Percentiles rank a stretch among this genome's conserved stretches.
Evolutionary conservation across 768 basidiomycete genomes (phyloP).

Genomic region (Thelephora aurantiotincta): DNA sequence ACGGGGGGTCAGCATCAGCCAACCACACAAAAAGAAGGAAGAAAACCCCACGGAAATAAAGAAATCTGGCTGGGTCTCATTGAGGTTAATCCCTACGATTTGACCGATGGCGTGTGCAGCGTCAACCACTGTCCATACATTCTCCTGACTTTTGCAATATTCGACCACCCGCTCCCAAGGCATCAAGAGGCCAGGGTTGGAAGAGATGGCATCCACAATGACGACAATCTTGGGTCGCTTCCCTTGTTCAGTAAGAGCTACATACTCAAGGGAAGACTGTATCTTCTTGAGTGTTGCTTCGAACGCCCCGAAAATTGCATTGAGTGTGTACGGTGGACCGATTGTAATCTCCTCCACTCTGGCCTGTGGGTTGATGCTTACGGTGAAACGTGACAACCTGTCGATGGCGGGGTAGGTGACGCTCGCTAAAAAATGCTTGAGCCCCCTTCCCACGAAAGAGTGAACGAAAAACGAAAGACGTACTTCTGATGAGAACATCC

Average conservation of each 20-base stretch:
- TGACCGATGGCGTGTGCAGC: constrained; percentile 73
- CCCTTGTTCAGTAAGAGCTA: constrained; percentile 6
- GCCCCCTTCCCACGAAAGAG: not conserved
- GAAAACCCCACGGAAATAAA: constrained; percentile 48
- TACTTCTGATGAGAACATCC: constrained; percentile 54
- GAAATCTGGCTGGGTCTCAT: constrained; percentile 49
- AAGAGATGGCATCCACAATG: constrained; percentile 53
- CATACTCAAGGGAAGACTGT: constrained; percentile 8
- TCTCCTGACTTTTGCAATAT: constrained; percentile 42
- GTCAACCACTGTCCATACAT: constrained; percentile 57
- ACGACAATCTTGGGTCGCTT: constrained; percentile 39
- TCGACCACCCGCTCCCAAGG: constrained; percentile 63
- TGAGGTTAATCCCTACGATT: constrained; percentile 45
- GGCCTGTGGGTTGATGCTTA: constrained; percentile 42
- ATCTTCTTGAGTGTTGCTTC: constrained; percentile 21
- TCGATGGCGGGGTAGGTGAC: constrained; percentile 45
- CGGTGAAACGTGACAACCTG: constrained; percentile 35
- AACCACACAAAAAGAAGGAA: not conserved
- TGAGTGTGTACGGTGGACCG: constrained; percentile 41
- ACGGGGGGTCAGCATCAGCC: not conserved
- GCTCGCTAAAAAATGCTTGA: constrained; percentile 22
- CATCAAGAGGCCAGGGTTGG: constrained; percentile 44
- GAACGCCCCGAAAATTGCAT: constrained; percentile 38
- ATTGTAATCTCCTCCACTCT: constrained; percentile 33
- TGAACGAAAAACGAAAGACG: constrained; percentile 13